phyloP scores from a whole-genome alignment of 73 alveolate genomes.

The Strombidium stylifer region DNA sequence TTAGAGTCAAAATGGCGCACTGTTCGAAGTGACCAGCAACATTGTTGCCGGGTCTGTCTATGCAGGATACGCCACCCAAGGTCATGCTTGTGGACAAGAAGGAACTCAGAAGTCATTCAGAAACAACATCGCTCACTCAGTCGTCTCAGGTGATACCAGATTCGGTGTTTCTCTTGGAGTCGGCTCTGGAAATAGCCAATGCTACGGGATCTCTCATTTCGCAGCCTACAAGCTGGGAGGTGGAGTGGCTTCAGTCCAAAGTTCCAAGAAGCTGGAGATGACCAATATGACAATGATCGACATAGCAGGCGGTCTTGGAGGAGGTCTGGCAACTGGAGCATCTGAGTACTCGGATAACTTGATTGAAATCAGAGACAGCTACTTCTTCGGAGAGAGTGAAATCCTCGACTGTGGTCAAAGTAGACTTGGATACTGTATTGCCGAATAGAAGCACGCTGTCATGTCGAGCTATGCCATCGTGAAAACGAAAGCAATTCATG shows the following conservation, averaged over 20 bases:
- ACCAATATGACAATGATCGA: conserved; percentile 9
- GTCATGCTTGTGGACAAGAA: conserved; percentile 12
- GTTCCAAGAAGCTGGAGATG: not conserved
- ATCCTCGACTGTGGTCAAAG: no score
- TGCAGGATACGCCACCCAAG: conserved; percentile 1
- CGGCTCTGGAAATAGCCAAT: no score
- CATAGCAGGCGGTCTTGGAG: conserved; percentile 1
- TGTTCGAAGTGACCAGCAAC: not conserved
- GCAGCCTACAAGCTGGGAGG: conserved; percentile 32
- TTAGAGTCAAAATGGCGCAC: not conserved
- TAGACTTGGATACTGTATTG: no score
- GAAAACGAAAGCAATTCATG: no score
- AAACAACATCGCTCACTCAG: conserved; percentile 33
- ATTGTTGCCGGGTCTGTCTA: not conserved
- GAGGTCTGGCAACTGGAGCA: no score
- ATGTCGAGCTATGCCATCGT: no score
- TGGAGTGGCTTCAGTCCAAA: conserved; percentile 3
- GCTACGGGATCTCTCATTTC: conserved; percentile 13
- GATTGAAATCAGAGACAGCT: no score
- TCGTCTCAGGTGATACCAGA: no score
- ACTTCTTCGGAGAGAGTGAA: no score
- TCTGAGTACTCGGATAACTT: no score
- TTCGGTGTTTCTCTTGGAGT: no score
- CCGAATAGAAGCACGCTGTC: no score
- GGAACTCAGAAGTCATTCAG: not conserved